Evolutionary conservation across 2,329 filamentous ascomycete species (phyloP), one percentile per base, ranked within the genome.

Genomic region (Beauveria asiatica): DNA sequence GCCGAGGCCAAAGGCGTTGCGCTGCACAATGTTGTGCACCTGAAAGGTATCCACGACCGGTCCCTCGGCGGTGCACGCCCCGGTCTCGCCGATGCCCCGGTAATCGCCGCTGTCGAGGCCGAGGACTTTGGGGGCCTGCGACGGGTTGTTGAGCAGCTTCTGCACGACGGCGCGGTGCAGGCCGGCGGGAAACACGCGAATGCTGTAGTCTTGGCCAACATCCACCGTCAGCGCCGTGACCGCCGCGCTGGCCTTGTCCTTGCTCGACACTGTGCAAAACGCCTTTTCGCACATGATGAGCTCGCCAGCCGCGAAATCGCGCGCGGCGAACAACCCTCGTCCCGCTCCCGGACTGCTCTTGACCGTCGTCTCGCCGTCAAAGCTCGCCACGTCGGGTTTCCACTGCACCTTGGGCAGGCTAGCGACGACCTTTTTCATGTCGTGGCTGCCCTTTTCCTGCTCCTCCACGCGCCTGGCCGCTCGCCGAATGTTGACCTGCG

Each of bases 241-340:
- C 0, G 69, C 68, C 21, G 69, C 64, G 0, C 60, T 21, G 48
- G 73, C 69, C n/a, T 72, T 63, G 49, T 59, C 57, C n/a, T 7
- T 21, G 1, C 68, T 65, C 68, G 70, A 72, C 8, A 69, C 68
- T 0, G 67, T 66, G 16, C 65, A 70, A 11, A 71, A 72, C 0
- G 73, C 68, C 33, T 71, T 74, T 61, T 75, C 75, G 27, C 70
- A 72, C 59, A 78, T 64, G 59, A 61, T 57, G 52, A 61, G 39
- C 52, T 74, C 72, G 3, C 72, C 72, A 2, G 63, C 55, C 17
- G 66, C 62, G 27, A 76, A 67, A 19, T 69, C 61, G 1, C 63
- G 62, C 0, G 65, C 70, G 1, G 73, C 70, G 46, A 77, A 77
- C 0, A 77, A 62, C 1, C 75, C 75, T 1, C 71, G 68, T 1